phyloP scores from a whole-genome alignment of 108 stramenopile genomes.

The Cyclostephanos tholiformis region DNA sequence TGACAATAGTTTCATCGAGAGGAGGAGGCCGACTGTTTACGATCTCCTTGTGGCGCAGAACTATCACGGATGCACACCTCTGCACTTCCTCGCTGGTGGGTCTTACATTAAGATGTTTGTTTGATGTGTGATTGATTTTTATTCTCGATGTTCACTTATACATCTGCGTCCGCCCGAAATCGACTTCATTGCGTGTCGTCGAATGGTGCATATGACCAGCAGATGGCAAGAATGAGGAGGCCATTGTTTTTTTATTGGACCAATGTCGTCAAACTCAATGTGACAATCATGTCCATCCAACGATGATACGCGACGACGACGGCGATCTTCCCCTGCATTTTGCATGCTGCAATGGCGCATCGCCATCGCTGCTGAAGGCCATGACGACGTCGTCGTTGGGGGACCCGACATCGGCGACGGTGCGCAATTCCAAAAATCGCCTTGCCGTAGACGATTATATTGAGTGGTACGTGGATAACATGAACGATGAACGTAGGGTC shows the following conservation, averaged over 20 bases:
- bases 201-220: neutral
- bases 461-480: conserved; percentile 17
- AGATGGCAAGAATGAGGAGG: conserved; percentile 14
- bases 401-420: conserved; percentile 9
- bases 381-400: conserved; percentile 17
- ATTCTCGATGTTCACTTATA: neutral
- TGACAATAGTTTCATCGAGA: neutral
- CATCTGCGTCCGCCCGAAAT: neutral
- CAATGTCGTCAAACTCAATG: neutral
- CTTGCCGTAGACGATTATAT: conserved; percentile 34
- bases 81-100: conserved; percentile 33
- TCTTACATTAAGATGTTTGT: neutral
- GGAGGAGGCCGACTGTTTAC: conserved; percentile 18
- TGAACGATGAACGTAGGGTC: neutral
- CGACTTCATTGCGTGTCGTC: neutral
- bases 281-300: conserved; percentile 8
- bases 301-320: conserved; percentile 32
- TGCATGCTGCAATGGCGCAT: conserved; percentile 23
- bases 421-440: conserved; percentile 19
- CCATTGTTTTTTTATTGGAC: conserved; percentile 15
- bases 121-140: neutral
- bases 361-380: neutral
- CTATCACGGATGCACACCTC: conserved; percentile 32
- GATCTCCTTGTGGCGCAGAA: conserved; percentile 27
- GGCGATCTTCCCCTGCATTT: conserved; percentile 44